Percentiles rank a stretch among this genome's conserved stretches.
Conservation (phyloP, 2,329 filamentous ascomycete species). For the Penicillium brevicompactum region DNA sequence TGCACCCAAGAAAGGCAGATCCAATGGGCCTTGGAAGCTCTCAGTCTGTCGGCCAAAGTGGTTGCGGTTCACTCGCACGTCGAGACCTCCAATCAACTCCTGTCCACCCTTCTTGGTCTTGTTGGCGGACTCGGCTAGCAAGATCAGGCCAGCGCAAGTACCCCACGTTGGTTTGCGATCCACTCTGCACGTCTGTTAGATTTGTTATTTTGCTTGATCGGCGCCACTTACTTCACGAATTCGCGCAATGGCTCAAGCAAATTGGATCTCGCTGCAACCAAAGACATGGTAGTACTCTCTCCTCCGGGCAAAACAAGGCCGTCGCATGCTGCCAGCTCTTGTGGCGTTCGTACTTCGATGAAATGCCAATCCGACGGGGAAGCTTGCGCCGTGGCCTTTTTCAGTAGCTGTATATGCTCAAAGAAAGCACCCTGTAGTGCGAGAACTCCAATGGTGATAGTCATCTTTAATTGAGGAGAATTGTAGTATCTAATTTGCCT, state of each 20-base stretch:
- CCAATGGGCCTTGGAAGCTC: constrained; percentile 77
- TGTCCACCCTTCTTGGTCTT: constrained; percentile 88
- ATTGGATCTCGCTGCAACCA: constrained; percentile 79
- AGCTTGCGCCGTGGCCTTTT: constrained; percentile 58
- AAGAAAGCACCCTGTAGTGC: constrained; percentile 91
- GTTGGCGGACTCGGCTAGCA: constrained; percentile 85
- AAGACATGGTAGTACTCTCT: constrained; percentile 89
- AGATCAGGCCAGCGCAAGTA: constrained; percentile 90
- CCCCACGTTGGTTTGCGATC: constrained; percentile 86
- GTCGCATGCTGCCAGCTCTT: constrained; percentile 72
- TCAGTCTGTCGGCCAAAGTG: constrained; percentile 94
- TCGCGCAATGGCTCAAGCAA: constrained; percentile 81
- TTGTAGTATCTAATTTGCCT: not conserved
- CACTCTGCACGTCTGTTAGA: constrained; percentile 53
- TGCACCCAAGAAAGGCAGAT: constrained; percentile 67
- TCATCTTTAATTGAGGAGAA: constrained; percentile 21
- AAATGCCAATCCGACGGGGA: constrained; percentile 57
- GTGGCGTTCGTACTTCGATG: constrained; percentile 75
- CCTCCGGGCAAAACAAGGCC: constrained; percentile 89
- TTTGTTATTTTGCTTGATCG: not conserved
- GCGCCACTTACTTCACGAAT: constrained; percentile 77
- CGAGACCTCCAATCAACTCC: constrained; percentile 87
- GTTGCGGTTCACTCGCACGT: constrained; percentile 88
- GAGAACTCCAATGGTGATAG: constrained; percentile 62
- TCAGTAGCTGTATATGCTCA: constrained; percentile 80